phyloP scores from a whole-genome alignment of 2,329 filamentous ascomycete species.

The Hymenoscyphus scutula region DNA sequence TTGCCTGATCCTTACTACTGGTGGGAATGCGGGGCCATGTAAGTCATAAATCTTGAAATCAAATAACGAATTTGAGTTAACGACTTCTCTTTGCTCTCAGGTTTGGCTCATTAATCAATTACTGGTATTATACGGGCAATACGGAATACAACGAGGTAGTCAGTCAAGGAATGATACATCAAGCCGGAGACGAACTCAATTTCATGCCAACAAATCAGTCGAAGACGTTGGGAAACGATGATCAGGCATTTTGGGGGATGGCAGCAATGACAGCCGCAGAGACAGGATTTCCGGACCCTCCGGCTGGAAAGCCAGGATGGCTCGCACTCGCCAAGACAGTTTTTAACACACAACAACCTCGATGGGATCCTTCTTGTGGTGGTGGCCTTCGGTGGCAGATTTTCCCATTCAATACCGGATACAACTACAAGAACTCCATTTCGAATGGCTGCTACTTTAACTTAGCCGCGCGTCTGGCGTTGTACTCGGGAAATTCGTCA shows the following conservation, averaged over 20 bases:
- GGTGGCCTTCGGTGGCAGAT: constrained; percentile 85
- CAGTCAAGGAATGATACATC: constrained; percentile 70
- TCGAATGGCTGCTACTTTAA: constrained; percentile 62
- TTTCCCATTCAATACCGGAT: constrained; percentile 76
- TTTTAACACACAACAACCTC: constrained; percentile 71
- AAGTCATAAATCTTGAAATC: constrained; percentile 4
- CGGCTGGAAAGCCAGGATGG: constrained; percentile 57
- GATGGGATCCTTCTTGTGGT: constrained; percentile 69
- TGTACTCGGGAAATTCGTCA: constrained; percentile 73
- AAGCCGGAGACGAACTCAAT: constrained; percentile 67
- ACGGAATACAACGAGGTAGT: constrained; percentile 57
- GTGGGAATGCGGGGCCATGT: constrained; percentile 39
- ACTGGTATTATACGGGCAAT: constrained; percentile 80
- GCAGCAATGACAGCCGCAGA: constrained; percentile 69
- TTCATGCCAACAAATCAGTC: constrained; percentile 77
- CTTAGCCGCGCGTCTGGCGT: constrained; percentile 62
- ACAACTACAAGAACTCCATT: constrained; percentile 70
- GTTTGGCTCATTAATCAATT: constrained; percentile 69
- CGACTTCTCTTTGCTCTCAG: constrained; percentile 23
- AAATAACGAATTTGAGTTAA: neutral
- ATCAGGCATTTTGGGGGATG: constrained; percentile 72
- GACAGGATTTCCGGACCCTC: constrained; percentile 58
- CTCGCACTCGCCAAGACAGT: constrained; percentile 72
- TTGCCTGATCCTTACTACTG: constrained; percentile 50
- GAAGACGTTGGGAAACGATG: constrained; percentile 61